phyloP scores from a whole-genome alignment of 1,284 basidiomycete genomes.

The Rhodotorula mucilaginosa region DNA sequence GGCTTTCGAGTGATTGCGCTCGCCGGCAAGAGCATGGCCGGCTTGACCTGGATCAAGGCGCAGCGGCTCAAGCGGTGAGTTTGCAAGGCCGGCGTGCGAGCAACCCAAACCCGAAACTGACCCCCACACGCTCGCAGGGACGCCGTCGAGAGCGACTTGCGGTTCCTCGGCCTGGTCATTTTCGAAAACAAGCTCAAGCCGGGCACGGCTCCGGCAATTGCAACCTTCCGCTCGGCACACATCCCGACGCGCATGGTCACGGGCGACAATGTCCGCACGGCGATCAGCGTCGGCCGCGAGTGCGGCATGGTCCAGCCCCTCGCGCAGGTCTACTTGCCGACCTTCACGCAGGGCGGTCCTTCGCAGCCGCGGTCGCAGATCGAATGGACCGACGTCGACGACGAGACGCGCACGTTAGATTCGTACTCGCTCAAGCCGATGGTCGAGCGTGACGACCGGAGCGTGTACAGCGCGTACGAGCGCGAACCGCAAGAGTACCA shows the following conservation, averaged over 20 bases:
- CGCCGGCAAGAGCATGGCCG: conserved; percentile 91
- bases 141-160: conserved; percentile 85
- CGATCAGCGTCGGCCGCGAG: conserved; percentile 94
- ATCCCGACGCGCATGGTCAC: conserved; percentile 97
- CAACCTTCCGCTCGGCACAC: conserved; percentile 82
- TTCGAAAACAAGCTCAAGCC: conserved; percentile 99
- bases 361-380: conserved; percentile 66
- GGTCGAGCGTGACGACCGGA: conserved; percentile 54
- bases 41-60: conserved; percentile 94
- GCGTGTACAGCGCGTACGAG: conserved; percentile 39
- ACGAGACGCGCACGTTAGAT: conserved; percentile 80
- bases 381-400: conserved; percentile 91
- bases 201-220: conserved; percentile 87
- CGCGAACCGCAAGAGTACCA: conserved; percentile 72
- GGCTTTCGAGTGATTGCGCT: conserved; percentile 98
- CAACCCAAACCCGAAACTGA: neutral
- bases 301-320: conserved; percentile 85
- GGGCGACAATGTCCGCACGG: conserved; percentile 94
- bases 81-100: neutral
- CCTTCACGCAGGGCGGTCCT: conserved; percentile 69
- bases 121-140: conserved; percentile 58
- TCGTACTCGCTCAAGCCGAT: conserved; percentile 77
- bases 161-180: conserved; percentile 92
- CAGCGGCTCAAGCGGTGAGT: conserved; percentile 87
- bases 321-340: conserved; percentile 86